Conservation (phyloP, 306 rosid species). For the Ammopiptanthus mongolicus region DNA sequence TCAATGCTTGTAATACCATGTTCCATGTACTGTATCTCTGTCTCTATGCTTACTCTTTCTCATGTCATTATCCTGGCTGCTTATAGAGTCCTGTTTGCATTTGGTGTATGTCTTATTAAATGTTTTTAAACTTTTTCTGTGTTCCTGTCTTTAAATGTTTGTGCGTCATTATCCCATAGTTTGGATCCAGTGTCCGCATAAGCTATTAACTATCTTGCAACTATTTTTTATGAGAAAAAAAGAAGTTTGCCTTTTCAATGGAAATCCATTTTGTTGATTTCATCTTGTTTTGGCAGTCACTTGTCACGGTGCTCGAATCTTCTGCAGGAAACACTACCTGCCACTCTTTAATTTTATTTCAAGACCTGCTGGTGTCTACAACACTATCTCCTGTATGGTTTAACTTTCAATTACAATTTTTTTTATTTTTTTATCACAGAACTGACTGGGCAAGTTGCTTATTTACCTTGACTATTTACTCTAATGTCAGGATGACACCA, state of each 20-base stretch:
- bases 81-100: background rate
- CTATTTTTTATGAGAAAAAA: background rate
- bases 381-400: conserved; percentile 91
- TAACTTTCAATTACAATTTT: conserved; percentile 24
- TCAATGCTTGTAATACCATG: background rate
- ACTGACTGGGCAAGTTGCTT: conserved; percentile 18
- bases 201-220: background rate
- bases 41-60: background rate
- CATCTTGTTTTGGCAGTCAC: conserved; percentile 64
- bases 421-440: background rate
- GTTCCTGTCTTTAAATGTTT: background rate
- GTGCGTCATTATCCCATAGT: background rate
- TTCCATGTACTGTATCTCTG: background rate
- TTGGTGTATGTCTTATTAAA: background rate
- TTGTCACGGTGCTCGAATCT: conserved; percentile 76
- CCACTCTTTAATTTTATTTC: conserved; percentile 78
- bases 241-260: conserved; percentile 2
- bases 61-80: background rate
- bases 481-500: conserved; percentile 78
- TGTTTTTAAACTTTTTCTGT: background rate
- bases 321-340: conserved; percentile 74
- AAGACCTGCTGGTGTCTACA: conserved; percentile 93
- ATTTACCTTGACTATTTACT: conserved; percentile 11
- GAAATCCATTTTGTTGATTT: conserved; percentile 14
- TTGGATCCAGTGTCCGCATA: background rate